Conservation (phyloP, 2,329 filamentous ascomycete species). For the Beauveria varroae region DNA sequence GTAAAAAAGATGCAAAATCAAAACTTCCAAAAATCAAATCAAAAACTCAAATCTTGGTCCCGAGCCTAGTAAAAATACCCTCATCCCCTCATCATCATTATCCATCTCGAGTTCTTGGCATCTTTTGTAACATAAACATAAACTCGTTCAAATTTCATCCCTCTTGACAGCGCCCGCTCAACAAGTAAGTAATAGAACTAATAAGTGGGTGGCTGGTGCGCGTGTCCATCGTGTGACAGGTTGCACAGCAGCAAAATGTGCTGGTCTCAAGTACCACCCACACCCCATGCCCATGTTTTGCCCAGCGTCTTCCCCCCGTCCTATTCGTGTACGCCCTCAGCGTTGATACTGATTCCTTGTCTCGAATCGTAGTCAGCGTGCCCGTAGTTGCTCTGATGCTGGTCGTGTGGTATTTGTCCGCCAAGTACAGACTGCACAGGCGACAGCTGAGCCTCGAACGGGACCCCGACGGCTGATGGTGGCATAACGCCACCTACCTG, state of each 20-base stretch:
- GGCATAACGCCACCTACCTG: background rate
- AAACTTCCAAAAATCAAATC: too few relatives aligned
- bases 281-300: background rate
- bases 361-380: background rate
- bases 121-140: slow-evolving; percentile 1
- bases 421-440: background rate
- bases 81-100: background rate
- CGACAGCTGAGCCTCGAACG: background rate
- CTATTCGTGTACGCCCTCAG: background rate
- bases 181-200: background rate
- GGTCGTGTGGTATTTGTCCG: background rate
- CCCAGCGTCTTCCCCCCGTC: background rate
- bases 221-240: slow-evolving; percentile 6
- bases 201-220: background rate
- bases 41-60: too few relatives aligned
- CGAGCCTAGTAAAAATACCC: too few relatives aligned
- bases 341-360: background rate
- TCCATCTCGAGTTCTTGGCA: background rate
- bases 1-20: too few relatives aligned
- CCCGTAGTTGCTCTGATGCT: background rate
- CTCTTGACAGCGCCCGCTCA: background rate
- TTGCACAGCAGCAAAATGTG: background rate
- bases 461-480: background rate
- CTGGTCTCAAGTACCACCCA: background rate
- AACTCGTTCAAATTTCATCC: slow-evolving; percentile 5